These are phyloP conservation scores for Stachybotrys chlorohalonatus DNA, from an alignment of 2,329 filamentous ascomycete species.

Conservation along the genomic window DNA sequence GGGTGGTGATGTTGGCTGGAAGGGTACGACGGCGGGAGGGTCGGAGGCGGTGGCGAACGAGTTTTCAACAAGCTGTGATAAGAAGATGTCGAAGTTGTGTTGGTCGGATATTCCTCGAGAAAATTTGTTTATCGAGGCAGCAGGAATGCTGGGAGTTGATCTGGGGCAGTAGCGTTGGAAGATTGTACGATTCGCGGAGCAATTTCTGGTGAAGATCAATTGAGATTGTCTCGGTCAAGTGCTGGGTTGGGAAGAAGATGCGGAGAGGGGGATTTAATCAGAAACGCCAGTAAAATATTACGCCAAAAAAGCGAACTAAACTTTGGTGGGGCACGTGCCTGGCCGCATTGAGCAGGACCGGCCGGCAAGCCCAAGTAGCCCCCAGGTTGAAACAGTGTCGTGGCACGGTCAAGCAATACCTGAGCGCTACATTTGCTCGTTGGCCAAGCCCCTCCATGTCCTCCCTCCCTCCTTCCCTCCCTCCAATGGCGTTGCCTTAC, in stretches of 20 bases:
- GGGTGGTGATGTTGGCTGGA: conserved; percentile 4
- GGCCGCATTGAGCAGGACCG: background rate
- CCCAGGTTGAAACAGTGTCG: background rate
- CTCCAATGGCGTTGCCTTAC: background rate
- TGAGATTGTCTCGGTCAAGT: background rate
- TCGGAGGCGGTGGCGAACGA: conserved; percentile 2
- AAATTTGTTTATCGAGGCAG: background rate
- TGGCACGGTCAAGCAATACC: background rate
- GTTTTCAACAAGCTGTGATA: background rate
- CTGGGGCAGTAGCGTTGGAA: background rate
- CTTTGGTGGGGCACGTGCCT: background rate
- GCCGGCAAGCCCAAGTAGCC: background rate
- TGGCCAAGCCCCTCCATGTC: too few relatives aligned
- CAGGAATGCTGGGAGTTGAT: background rate
- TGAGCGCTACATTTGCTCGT: too few relatives aligned
- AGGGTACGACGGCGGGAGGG: conserved; percentile 6
- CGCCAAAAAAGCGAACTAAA: background rate
- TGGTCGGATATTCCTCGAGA: too few relatives aligned
- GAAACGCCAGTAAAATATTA: background rate
- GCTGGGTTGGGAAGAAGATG: background rate
- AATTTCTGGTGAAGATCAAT: background rate
- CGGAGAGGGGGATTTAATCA: background rate
- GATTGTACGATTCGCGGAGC: background rate
- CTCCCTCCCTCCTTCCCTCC: too few relatives aligned
- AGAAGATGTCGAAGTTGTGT: too few relatives aligned